These are phyloP conservation scores for Penicillium desertorum DNA, from an alignment of 495 filamentous ascomycete genomes.

Conservation along the genomic window DNA sequence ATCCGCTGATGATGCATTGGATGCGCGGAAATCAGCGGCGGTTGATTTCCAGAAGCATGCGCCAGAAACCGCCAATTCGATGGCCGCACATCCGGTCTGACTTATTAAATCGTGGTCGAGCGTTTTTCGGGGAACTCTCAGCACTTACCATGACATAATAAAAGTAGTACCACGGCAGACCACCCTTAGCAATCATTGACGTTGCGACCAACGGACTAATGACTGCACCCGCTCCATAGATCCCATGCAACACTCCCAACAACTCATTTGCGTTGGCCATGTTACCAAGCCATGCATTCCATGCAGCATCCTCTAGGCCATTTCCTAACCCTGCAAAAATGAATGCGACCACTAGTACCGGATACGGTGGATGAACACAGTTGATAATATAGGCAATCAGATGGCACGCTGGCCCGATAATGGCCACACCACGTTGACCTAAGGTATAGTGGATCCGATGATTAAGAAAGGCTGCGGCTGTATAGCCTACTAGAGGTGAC, in stretches of 20 bases:
- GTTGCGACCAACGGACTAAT: conserved; percentile 59
- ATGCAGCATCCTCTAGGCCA: conserved; percentile 60
- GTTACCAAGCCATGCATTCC: conserved; percentile 66
- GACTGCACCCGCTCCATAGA: conserved; percentile 59
- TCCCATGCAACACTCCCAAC: conserved; percentile 57
- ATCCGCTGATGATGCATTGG: conserved; percentile 30
- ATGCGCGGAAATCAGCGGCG: conserved; percentile 58
- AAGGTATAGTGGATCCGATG: conserved; percentile 56
- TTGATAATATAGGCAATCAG: conserved; percentile 63
- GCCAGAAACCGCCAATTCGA: conserved; percentile 57
- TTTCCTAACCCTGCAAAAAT: conserved; percentile 63
- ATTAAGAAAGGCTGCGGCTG: conserved; percentile 55
- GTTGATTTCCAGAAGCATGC: conserved; percentile 68
- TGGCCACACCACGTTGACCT: conserved; percentile 74
- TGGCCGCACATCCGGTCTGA: conserved; percentile 59
- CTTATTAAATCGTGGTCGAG: neutral
- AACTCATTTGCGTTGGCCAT: conserved; percentile 63
- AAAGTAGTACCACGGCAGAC: conserved; percentile 56
- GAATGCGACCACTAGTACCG: conserved; percentile 57
- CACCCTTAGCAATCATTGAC: conserved; percentile 50
- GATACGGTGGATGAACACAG: conserved; percentile 58
- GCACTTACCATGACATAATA: conserved; percentile 60
- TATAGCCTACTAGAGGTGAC: conserved; percentile 60
- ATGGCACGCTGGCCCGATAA: conserved; percentile 63
- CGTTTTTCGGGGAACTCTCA: neutral